Evolutionary conservation across 345 rosid species (phyloP).

Genomic region (Populus nigra): DNA sequence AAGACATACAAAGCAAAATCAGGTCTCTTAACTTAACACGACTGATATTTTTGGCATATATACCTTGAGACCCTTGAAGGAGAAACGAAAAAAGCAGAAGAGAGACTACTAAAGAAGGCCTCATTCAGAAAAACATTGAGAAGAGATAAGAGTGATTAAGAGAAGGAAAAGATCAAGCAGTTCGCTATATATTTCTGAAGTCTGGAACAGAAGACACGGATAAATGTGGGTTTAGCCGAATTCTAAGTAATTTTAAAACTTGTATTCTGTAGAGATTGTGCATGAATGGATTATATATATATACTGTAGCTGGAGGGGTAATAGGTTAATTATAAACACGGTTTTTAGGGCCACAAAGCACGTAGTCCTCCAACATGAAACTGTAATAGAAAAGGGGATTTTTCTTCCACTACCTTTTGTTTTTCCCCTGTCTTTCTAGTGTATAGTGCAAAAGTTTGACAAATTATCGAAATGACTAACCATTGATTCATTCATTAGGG

Average conservation of each 20-base stretch:
- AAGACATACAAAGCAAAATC: no score
- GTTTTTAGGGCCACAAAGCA: not conserved
- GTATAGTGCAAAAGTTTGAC: not conserved
- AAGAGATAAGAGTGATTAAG: not conserved
- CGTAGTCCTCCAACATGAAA: slow-evolving; percentile 4
- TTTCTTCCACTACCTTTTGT: slow-evolving; percentile 20
- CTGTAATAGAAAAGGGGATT: not conserved
- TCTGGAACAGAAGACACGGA: not conserved
- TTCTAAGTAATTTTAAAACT: not conserved
- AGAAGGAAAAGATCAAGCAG: not conserved
- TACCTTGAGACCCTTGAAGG: slow-evolving; percentile 12
- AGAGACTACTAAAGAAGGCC: slow-evolving; percentile 1
- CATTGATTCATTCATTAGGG: slow-evolving; percentile 14
- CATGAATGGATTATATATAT: not conserved
- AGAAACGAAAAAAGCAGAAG: slow-evolving; percentile 10
- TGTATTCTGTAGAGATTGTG: not conserved
- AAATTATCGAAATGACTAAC: not conserved
- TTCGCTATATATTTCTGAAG: not conserved
- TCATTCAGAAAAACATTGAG: slow-evolving; percentile 7
- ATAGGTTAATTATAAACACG: not conserved
- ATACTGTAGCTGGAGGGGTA: not conserved
- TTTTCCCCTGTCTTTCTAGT: slow-evolving; percentile 19
- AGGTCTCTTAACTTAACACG: not conserved
- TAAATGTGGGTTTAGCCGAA: not conserved
- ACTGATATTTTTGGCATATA: not conserved